Base-by-base conservation (phyloP, 1,284 basidiomycete species). In the Xerocomus minutiporus region DNA sequence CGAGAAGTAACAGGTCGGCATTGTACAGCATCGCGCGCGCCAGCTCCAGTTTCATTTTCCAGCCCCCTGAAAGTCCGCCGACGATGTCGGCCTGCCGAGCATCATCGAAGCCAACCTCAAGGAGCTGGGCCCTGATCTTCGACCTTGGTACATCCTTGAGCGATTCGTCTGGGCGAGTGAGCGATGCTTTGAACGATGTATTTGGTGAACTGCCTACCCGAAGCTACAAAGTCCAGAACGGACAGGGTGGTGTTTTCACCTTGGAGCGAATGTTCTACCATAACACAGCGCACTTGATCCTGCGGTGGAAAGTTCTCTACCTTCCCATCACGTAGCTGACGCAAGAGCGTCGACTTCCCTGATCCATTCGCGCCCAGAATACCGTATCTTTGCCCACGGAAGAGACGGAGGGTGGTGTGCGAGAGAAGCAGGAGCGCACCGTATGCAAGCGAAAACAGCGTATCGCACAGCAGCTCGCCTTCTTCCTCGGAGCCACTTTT, bases 41-140 rank as follows among this genome's bases (percentile, higher is more conserved):
- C 46, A 90, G 82, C 75, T 89, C 96, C 57, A 93, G 82, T 77
- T 93, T 93, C 96, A 99, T 99, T 79, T 99, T 99, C 96, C 96
- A 99, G 48, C 97, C 96, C 71, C 97, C 97, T 20, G 94, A 97
- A 55, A 98, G 77, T 50, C 92, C 90, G 46, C 89, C 91, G 56
- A 98, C 95, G 42, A 84, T 76, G 66, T 96, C 90, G 39, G 80
- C 72, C 73, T 98, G 95, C 57, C 93, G 82, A 54, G 79, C 82
- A 58, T 92, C 89, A 61, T 94, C 89, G 68, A 99, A 99, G 45
- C 97, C 96, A 55, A 97, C 92, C 61, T 91, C 91, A 15, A 79
- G 62, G 15, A 97, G 79, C 69, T 93, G 91, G 31, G 80, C 80
- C 51, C 83, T 77, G 62, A 97, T 88, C 73, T 88, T 87, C 42